A percentile compares a stretch with the other conserved stretches of the same genome.
Evolutionary conservation across 192 early-diverging fungal genomes (phyloP).

Genomic region (Mortierella alpina): DNA sequence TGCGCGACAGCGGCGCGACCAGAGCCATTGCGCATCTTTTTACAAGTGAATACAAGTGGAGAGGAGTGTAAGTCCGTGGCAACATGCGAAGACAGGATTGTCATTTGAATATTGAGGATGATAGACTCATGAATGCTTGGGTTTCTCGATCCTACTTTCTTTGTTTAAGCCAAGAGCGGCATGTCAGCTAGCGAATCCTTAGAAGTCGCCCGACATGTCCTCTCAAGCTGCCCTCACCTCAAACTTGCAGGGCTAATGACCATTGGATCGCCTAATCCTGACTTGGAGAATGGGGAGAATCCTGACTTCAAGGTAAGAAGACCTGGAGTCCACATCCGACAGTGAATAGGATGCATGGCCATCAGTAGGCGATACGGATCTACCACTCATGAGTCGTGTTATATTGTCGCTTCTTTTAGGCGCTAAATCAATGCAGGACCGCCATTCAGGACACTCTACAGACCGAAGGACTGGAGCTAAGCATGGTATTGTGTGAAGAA

Average conservation of each 20-base stretch:
- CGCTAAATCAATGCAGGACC: constrained; percentile 54
- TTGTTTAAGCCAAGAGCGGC: constrained; percentile 75
- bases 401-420: constrained; percentile 8
- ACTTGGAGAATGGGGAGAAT: constrained; percentile 61
- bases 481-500: constrained; percentile 28
- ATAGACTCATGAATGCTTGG: constrained; percentile 1
- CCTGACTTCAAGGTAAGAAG: constrained; percentile 78
- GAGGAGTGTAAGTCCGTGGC: constrained; percentile 77
- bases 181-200: constrained; percentile 64
- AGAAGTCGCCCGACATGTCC: constrained; percentile 72
- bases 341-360: too few species aligned
- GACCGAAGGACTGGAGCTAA: constrained; percentile 30
- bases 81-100: not conserved
- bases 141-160: constrained; percentile 6
- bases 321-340: too few species aligned
- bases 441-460: constrained; percentile 41
- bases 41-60: constrained; percentile 95
- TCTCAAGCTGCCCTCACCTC: constrained; percentile 73
- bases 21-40: constrained; percentile 79
- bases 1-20: constrained; percentile 63
- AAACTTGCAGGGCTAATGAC: constrained; percentile 93
- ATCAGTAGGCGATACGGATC: too few species aligned
- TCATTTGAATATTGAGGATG: not conserved
- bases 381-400: too few species aligned
- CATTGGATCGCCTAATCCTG: constrained; percentile 83